phyloP scores from a whole-genome alignment of 140 eudicot genomes.

The Oenanthe javanica region DNA sequence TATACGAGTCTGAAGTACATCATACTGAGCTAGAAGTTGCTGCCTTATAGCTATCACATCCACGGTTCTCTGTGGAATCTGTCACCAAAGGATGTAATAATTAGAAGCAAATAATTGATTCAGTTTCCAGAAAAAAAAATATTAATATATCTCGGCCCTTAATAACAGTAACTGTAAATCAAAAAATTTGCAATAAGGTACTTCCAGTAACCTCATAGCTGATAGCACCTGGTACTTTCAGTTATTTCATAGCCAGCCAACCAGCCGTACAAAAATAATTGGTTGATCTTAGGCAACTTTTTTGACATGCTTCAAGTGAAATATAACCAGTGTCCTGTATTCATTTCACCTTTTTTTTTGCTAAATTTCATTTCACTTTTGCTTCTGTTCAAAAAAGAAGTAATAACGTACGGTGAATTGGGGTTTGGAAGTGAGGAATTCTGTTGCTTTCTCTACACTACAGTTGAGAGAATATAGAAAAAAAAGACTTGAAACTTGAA shows the following conservation, averaged over 20 bases:
- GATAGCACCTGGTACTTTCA: too few relatives aligned
- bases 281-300: not conserved
- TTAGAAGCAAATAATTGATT: not conserved
- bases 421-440: not conserved
- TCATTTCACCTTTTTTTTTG: too few relatives aligned
- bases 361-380: not conserved
- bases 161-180: not conserved
- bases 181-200: not conserved
- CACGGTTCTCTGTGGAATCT: conserved; percentile 82
- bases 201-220: not conserved
- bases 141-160: not conserved
- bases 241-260: not conserved
- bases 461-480: not conserved
- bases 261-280: not conserved
- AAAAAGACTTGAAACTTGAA: not conserved
- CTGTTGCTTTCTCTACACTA: conserved; percentile 12
- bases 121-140: not conserved
- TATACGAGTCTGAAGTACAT: conserved; percentile 83
- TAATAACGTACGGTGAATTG: not conserved
- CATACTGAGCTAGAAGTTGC: conserved; percentile 87
- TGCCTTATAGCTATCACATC: conserved; percentile 71
- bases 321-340: not conserved
- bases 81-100: conserved; percentile 2
- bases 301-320: not conserved
- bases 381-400: not conserved